phyloP scores from a whole-genome alignment of 2,329 filamentous ascomycete species.

The Ophiocordyceps camponoti-rufipedis region DNA sequence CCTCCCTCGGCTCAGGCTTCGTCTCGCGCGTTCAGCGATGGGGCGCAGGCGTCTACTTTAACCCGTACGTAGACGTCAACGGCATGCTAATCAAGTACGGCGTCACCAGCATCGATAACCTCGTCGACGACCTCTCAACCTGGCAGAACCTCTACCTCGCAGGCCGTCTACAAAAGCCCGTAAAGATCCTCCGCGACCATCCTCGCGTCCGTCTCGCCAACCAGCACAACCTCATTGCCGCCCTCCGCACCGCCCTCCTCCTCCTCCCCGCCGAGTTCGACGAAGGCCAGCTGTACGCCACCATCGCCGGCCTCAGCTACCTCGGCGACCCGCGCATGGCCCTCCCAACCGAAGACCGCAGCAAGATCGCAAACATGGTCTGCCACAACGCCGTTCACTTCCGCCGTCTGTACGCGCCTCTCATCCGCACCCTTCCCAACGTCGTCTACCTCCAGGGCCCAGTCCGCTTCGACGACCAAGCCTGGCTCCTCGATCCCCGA shows the following conservation, averaged over 20 bases:
- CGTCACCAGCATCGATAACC: conserved; percentile 81
- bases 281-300: conserved; percentile 74
- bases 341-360: conserved; percentile 73
- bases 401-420: conserved; percentile 72
- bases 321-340: conserved; percentile 93
- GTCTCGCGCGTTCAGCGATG: conserved; percentile 80
- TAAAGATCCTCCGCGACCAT: conserved; percentile 92
- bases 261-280: conserved; percentile 72
- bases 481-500: conserved; percentile 22
- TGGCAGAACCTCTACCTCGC: conserved; percentile 97
- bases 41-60: conserved; percentile 94
- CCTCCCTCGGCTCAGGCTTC: conserved; percentile 64
- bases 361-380: conserved; percentile 90
- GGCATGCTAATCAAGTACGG: conserved; percentile 96
- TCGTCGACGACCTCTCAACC: conserved; percentile 68
- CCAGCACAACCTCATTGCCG: conserved; percentile 86
- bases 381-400: conserved; percentile 83
- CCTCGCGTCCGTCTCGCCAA: conserved; percentile 84
- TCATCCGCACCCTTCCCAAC: conserved; percentile 82
- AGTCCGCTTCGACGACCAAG: conserved; percentile 17
- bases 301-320: conserved; percentile 85
- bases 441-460: conserved; percentile 49
- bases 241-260: conserved; percentile 73
- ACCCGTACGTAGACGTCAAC: conserved; percentile 86
- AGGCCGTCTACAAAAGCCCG: conserved; percentile 86